These are phyloP conservation scores for Gnomoniopsis sp. DNA, from an alignment of 2,329 filamentous ascomycete species.

Conservation along the genomic window DNA sequence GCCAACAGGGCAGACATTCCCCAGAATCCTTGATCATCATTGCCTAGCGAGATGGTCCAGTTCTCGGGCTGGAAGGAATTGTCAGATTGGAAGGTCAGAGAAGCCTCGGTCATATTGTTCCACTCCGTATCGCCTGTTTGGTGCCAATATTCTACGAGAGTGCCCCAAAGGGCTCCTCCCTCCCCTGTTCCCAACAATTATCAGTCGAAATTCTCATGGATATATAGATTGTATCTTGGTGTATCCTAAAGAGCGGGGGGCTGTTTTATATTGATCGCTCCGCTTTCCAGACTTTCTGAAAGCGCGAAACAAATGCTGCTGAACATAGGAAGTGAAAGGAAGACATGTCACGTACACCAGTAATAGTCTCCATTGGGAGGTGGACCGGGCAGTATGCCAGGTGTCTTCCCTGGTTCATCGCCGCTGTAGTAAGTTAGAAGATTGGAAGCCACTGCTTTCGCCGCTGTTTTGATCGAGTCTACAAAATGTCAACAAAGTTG, in stretches of 20 bases:
- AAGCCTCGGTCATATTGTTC: slow-evolving; percentile 38
- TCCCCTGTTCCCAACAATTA: slow-evolving; percentile 38
- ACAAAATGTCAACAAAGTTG: background rate
- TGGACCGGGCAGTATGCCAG: slow-evolving; percentile 46
- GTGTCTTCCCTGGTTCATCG: slow-evolving; percentile 37
- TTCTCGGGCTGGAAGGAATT: slow-evolving; percentile 28
- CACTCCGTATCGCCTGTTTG: slow-evolving; percentile 58
- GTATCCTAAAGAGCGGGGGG: no score
- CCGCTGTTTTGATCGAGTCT: slow-evolving; percentile 33
- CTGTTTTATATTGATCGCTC: no score
- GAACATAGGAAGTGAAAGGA: no score
- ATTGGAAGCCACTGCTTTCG: slow-evolving; percentile 38
- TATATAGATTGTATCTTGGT: no score
- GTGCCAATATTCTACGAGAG: slow-evolving; percentile 62
- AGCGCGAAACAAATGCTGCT: no score
- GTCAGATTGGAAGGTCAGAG: slow-evolving; percentile 26
- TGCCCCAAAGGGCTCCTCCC: slow-evolving; percentile 59
- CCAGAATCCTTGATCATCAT: slow-evolving; percentile 68
- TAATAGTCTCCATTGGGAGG: slow-evolving; percentile 50
- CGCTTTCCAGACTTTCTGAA: no score
- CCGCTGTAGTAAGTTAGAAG: slow-evolving; percentile 44
- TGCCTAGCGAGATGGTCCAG: slow-evolving; percentile 35
- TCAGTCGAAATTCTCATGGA: no score
- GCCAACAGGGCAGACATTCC: slow-evolving; percentile 55
- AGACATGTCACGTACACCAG: slow-evolving; percentile 42